A percentile compares a stretch with the other conserved stretches of the same genome.
Evolutionary conservation across 352 stramenopile genomes (phyloP).

Genomic region (Phytophthora capsici): DNA sequence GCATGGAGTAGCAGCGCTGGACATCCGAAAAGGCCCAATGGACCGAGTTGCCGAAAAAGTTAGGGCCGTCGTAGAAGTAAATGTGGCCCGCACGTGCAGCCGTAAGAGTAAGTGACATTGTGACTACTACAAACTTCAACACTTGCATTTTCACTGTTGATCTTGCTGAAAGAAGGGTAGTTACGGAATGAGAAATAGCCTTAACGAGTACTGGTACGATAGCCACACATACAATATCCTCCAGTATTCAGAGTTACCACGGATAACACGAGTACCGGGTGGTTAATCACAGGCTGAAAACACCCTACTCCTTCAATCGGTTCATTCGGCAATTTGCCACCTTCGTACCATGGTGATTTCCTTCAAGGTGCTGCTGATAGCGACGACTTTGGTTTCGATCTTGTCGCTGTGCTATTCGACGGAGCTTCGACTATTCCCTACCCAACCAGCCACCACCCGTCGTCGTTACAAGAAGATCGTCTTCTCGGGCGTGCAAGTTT

Average conservation of each 20-base stretch:
- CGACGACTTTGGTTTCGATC: background rate
- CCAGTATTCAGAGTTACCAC: no score
- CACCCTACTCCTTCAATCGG: background rate
- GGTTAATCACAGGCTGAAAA: no score
- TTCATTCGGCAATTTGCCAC: background rate
- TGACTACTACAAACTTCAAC: background rate
- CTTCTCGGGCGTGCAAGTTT: conserved; percentile 18
- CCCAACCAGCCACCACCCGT: background rate
- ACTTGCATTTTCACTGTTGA: background rate
- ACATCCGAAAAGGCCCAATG: conserved; percentile 17
- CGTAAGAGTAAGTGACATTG: background rate
- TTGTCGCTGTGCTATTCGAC: conserved; percentile 1
- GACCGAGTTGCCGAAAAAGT: conserved; percentile 2
- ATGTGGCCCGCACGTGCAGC: conserved; percentile 8
- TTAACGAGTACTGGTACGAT: background rate
- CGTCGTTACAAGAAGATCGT: conserved; percentile 21
- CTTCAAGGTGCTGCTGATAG: background rate
- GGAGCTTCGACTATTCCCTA: conserved; percentile 21
- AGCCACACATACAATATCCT: no score
- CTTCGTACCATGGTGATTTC: background rate
- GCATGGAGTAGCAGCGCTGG: conserved; percentile 22
- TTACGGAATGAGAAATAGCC: background rate
- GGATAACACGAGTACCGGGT: no score
- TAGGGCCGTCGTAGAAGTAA: conserved; percentile 11
- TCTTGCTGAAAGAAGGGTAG: background rate